Base-by-base conservation (phyloP, 768 basidiomycete genomes). In the Pisolithus marmoratus region DNA sequence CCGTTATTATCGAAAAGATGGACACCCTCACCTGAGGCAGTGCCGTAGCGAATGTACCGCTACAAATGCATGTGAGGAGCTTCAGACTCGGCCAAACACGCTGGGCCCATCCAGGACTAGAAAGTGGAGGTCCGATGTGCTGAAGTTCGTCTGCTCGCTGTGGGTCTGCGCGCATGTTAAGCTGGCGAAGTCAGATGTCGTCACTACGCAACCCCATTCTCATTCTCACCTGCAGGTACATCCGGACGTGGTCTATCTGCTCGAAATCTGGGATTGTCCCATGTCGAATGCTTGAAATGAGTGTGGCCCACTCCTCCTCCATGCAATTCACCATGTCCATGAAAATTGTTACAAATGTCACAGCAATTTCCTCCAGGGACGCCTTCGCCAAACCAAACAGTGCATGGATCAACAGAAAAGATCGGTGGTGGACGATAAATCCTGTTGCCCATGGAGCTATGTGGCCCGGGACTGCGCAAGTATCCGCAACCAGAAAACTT, bases 401-500 rank as follows among this genome's bases (percentile, higher is more conserved):
- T 14, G 48, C 46, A 23, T 57, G 48, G 8, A 54, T 47, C n/a
- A 51, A 4, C 24, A 54, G 38, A 38, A 54, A 54, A 11, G 55
- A n/a, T 12, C 31, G 38, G 46, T 54, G 54, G n/a, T 46, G 46
- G 22, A 31, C 20, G 27, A 51, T 51, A 34, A 51, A 45, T 14
- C 34, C 34, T 34, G 34, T 34, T 14, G 34, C 34, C 34, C 34
- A 34, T 5, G 12, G 34, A 34, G 34, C 34, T 34, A 15, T 12
- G 34, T 15, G 34, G 12, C 34, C 34, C 15, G 34, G 34, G 15
- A 15, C 14, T 34, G 34, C 34, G 3, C 34, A 34, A 34, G 12
- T 34, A 14, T 5, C 15, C 12, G 1, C 12, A 15, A 8, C 11
- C 29, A 31, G 9, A 31, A 31, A 31, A 34, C 34, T 34, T 34